Percentiles rank a stretch among this genome's conserved stretches.
Evolutionary conservation across 495 filamentous ascomycete species (phyloP).

Genomic region (Penicillium maclennaniae): DNA sequence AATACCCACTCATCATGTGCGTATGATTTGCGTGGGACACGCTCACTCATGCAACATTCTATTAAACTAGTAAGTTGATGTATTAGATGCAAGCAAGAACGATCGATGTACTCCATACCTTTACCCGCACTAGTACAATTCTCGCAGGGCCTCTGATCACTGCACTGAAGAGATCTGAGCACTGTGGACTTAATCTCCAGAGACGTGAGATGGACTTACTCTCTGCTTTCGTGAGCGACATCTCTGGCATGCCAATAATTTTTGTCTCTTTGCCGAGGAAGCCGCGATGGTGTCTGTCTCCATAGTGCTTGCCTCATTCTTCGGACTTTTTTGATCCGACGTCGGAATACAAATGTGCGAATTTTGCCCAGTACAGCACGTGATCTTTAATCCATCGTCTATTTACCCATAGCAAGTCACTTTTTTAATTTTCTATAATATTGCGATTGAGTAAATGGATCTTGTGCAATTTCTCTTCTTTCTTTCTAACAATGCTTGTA

Average conservation of each 20-base stretch:
- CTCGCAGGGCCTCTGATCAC: conserved; percentile 9
- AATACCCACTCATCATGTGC: conserved; percentile 6
- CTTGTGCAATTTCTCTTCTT: too few relatives aligned
- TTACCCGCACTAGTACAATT: conserved; percentile 10
- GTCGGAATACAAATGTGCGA: not conserved
- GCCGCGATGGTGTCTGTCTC: not conserved
- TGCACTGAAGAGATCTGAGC: conserved; percentile 7
- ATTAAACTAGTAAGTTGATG: not conserved
- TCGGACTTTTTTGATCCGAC: not conserved
- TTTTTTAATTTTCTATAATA: not conserved
- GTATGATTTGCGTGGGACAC: conserved; percentile 2
- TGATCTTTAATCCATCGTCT: not conserved
- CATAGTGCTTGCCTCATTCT: not conserved
- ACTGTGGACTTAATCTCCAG: not conserved
- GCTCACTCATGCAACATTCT: conserved; percentile 15
- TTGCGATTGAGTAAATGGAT: too few relatives aligned
- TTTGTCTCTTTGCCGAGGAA: conserved; percentile 6
- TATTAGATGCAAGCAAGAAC: not conserved
- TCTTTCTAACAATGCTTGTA: too few relatives aligned
- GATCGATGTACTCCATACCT: conserved; percentile 1
- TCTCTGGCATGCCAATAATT: conserved; percentile 12
- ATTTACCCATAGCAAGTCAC: not conserved
- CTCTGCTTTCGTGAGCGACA: conserved; percentile 19
- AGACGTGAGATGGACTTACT: not conserved
- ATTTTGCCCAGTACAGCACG: not conserved